Conservation (phyloP, 108 stramenopile species). For the Fragilariopsis cylindrus region DNA sequence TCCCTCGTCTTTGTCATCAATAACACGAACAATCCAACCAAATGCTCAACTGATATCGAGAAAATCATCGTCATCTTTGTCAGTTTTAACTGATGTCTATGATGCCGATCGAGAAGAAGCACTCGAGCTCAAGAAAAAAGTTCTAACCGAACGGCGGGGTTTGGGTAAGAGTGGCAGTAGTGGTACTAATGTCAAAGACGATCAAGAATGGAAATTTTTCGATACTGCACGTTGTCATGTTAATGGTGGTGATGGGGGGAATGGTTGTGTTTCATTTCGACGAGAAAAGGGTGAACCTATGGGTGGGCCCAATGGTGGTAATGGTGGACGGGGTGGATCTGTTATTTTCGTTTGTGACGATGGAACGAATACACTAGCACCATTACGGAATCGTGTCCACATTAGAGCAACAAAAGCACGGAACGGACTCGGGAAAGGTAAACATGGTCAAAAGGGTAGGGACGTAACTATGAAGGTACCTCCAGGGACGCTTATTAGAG, state of each 20-base stretch:
- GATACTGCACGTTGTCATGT: constrained; percentile 90
- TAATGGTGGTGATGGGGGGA: constrained; percentile 90
- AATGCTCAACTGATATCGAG: background rate
- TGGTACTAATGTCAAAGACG: constrained; percentile 31
- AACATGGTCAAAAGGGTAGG: constrained; percentile 71
- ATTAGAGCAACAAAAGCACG: constrained; percentile 70
- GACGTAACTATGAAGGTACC: constrained; percentile 83
- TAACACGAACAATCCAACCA: constrained; percentile 1
- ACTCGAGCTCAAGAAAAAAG: constrained; percentile 16
- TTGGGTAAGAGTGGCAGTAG: constrained; percentile 8
- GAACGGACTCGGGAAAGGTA: constrained; percentile 89
- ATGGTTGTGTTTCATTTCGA: constrained; percentile 94
- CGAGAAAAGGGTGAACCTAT: constrained; percentile 89
- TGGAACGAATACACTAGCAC: constrained; percentile 87
- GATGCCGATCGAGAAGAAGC: constrained; percentile 42
- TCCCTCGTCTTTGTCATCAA: background rate
- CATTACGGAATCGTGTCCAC: constrained; percentile 78
- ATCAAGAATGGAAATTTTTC: constrained; percentile 92
- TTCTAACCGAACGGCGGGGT: constrained; percentile 17
- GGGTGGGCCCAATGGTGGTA: constrained; percentile 92
- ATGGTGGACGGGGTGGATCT: constrained; percentile 87
- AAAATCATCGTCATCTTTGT: background rate
- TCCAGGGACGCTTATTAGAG: constrained; percentile 93
- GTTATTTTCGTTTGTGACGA: constrained; percentile 81
- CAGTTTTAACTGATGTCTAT: constrained; percentile 25